Percentiles rank a stretch among this genome's conserved stretches.
Conservation (phyloP, 345 rosid genomes). For the Eucalyptus sp. region DNA sequence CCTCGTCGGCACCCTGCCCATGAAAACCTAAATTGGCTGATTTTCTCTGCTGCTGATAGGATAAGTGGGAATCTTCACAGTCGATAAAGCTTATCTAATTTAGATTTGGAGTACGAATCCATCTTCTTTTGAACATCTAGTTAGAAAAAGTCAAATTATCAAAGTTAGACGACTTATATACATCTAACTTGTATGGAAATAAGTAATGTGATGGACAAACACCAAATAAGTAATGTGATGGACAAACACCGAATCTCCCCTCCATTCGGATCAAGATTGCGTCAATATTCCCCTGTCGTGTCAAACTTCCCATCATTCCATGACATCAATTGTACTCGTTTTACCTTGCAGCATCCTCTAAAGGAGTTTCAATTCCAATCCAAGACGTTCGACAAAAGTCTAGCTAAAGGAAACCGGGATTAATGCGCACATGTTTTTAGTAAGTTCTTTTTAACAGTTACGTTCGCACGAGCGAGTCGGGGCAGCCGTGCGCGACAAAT, state of each 20-base stretch:
- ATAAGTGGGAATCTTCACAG: not conserved
- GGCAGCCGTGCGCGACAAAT: not conserved
- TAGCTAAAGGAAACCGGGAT: fast-evolving
- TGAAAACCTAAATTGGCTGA: not conserved
- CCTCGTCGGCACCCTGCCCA: not conserved
- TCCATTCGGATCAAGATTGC: not conserved
- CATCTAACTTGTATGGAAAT: not conserved
- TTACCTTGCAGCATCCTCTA: not conserved
- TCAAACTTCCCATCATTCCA: not conserved
- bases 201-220: not conserved
- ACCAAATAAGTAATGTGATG: not conserved
- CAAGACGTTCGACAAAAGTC: not conserved
- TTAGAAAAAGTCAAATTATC: not conserved
- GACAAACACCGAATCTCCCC: not conserved
- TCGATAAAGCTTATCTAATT: not conserved
- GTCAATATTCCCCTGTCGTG: not conserved
- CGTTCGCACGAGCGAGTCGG: not conserved
- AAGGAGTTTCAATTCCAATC: not conserved
- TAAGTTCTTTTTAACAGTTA: not conserved
- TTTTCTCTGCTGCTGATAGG: not conserved
- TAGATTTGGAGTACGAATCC: not conserved
- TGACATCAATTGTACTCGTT: not conserved
- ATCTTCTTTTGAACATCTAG: not conserved
- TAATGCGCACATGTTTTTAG: not conserved
- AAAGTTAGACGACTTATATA: not conserved